Conservation (phyloP, 2,329 filamentous ascomycete genomes). For the Cryphonectria radicalis region DNA sequence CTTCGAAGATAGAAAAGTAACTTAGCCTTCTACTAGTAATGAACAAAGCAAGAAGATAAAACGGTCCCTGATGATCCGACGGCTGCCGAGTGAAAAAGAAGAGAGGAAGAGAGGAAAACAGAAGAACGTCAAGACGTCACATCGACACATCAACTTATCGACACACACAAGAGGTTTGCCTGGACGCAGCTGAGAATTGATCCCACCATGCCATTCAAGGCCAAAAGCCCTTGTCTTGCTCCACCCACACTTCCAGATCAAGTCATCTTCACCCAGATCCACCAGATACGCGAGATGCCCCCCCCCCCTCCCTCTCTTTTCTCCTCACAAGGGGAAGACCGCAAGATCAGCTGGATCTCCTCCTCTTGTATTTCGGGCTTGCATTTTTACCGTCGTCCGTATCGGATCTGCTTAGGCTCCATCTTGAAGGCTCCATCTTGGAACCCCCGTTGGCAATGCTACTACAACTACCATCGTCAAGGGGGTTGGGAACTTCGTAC, state of each 20-base stretch:
- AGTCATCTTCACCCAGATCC: constrained; percentile 1
- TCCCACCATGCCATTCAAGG: not conserved
- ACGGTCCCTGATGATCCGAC: not conserved
- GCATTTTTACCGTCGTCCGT: not conserved
- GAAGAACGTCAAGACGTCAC: not conserved
- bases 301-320: not conserved
- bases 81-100: not conserved
- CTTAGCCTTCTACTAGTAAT: not conserved
- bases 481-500: not conserved
- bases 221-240: not conserved
- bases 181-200: constrained; percentile 18
- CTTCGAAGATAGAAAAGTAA: not conserved
- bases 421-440: not conserved
- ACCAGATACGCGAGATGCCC: constrained; percentile 1
- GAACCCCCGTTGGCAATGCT: not conserved
- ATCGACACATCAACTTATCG: not conserved
- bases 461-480: not conserved
- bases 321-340: not conserved
- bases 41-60: not conserved
- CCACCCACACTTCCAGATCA: not conserved
- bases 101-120: not conserved
- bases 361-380: not conserved
- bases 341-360: not conserved
- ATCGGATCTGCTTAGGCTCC: not conserved
- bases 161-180: not conserved